A percentile compares a stretch with the other conserved stretches of the same genome.
phyloP scores from a whole-genome alignment of 2,329 filamentous ascomycete genomes.

The Aureobasidium namibiae region DNA sequence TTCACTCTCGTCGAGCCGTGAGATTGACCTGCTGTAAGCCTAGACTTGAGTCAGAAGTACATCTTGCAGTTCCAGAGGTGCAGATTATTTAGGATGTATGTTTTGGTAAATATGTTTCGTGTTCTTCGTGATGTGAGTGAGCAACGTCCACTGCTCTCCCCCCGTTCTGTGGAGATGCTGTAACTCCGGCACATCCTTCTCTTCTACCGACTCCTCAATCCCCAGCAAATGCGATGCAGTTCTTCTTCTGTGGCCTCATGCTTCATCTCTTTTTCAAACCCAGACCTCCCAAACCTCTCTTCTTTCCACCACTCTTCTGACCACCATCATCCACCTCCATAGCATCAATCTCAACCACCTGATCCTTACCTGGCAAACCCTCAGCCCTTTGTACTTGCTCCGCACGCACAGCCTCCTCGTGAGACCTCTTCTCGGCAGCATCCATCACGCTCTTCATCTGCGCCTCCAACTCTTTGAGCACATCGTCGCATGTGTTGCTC shows the following conservation, averaged over 20 bases:
- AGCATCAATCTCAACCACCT: slow-evolving; percentile 19
- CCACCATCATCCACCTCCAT: slow-evolving; percentile 27
- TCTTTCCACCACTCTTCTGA: slow-evolving; percentile 5
- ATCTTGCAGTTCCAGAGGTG: no score
- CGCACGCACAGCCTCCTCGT: slow-evolving; percentile 34
- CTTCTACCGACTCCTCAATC: neutral
- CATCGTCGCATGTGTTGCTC: slow-evolving; percentile 67
- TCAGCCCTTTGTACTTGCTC: slow-evolving; percentile 29
- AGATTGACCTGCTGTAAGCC: no score
- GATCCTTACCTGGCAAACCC: slow-evolving; percentile 17
- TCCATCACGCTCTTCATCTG: slow-evolving; percentile 61
- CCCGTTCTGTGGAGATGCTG: neutral
- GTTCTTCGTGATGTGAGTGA: neutral
- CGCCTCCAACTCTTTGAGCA: slow-evolving; percentile 65
- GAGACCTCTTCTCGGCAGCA: slow-evolving; percentile 33
- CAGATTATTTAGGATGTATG: no score
- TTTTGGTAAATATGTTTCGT: neutral
- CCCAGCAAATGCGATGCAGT: neutral
- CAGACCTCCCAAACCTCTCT: neutral
- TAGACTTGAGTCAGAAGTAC: no score
- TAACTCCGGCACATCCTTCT: neutral
- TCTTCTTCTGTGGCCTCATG: neutral
- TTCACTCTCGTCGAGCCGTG: no score
- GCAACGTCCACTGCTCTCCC: neutral
- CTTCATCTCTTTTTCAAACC: slow-evolving; percentile 3